Base-by-base conservation (phyloP, 305 asterid species). In the Fraxinus sp. region DNA sequence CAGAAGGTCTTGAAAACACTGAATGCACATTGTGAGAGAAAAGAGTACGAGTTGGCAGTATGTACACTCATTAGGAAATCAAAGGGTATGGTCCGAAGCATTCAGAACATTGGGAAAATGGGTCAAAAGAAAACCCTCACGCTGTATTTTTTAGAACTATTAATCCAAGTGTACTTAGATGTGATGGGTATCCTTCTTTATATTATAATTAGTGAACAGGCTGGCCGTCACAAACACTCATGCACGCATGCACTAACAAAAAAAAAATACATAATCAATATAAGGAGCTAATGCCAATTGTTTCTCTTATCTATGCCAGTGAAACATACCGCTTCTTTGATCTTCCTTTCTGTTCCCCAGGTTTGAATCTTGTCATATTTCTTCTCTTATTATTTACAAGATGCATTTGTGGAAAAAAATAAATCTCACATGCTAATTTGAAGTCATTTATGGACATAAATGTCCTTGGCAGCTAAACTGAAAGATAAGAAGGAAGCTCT, bases 331-430 rank as follows among this genome's bases (percentile, higher is more conserved):
- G 97, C 4, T 93, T 84, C 89, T 93, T 93, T 86, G 97, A 93
- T 87, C 96, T 93, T 85, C 97, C 97, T 14, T 93, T 93, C 90
- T 93, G 97, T 82, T 89, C 91, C 49, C 89, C 96, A 85, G 94
- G 95, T 90, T 85, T 46, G 75, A 35, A 20, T 82, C 35, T 20
- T 73, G 33, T 39, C 76, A 0, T 72, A 68, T 26, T 30, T 41
- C 26, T 80, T 30, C 78, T n/a, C 68, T 70, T 6, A 32, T 52
- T 83, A 68, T 52, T 77, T 28, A 37, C 68, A 77, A 9, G 33
- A 24, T 64, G 3, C 35, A 49, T 14, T 10, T 18, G 30, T 26
- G 10, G 3, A n/a, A 57, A 22, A 7, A 20, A 20, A 8, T 7
- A 62, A 1, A 20, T 62, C 33, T 22, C 14, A 20, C 13, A 20